A percentile compares a stretch with the other conserved stretches of the same genome.
These are phyloP conservation scores for Alopecurus myosuroides DNA, from an alignment of 176 grass and related monocot species.

Conservation along the genomic window DNA sequence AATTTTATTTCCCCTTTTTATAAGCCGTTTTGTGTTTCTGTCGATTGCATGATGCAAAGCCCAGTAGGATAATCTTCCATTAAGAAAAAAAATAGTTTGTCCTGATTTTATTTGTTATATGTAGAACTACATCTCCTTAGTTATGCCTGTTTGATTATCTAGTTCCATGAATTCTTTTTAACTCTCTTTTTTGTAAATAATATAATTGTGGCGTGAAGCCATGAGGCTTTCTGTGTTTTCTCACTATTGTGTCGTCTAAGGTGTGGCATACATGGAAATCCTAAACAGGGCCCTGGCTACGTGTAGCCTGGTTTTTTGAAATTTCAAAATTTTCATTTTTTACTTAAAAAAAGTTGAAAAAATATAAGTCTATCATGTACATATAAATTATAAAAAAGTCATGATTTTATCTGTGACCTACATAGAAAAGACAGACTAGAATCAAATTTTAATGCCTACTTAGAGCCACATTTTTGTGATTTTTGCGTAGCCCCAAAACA, in stretches of 20 bases:
- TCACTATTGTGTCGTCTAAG: neutral
- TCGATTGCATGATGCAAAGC: neutral
- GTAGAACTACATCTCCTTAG: constrained; percentile 11
- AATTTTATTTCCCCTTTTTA: neutral
- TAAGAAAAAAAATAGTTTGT: neutral
- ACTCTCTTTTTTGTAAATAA: neutral
- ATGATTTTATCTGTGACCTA: too few species aligned
- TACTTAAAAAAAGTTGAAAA: too few species aligned
- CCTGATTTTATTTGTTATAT: neutral
- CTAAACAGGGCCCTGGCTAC: too few species aligned
- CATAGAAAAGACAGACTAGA: too few species aligned
- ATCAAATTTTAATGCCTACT: too few species aligned
- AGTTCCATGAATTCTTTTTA: neutral
- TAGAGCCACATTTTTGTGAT: too few species aligned
- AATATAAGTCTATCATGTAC: too few species aligned
- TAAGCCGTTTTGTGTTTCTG: neutral
- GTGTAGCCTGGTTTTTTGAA: too few species aligned
- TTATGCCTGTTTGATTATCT: neutral
- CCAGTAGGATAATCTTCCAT: neutral
- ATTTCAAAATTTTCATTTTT: too few species aligned
- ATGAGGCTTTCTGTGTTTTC: neutral
- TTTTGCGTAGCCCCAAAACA: too few species aligned
- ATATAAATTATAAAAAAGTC: too few species aligned
- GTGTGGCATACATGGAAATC: neutral
- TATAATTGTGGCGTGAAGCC: neutral